Evolutionary conservation across 805 yeast species (phyloP).

Genomic region (Ogataea nitratoaversa): DNA sequence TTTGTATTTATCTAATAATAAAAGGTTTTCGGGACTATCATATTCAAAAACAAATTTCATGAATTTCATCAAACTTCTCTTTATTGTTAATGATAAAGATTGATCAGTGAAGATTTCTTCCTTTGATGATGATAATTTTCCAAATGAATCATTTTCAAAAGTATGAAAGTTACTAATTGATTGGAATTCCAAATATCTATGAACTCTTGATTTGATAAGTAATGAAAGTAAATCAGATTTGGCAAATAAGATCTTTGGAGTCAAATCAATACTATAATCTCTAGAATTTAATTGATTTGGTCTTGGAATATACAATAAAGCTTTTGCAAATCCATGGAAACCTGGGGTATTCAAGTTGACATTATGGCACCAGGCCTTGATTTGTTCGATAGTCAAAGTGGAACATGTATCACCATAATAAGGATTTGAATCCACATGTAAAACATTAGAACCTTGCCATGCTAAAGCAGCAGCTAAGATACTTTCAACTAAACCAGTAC

Average conservation of each 20-base stretch:
- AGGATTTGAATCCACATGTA: conserved; percentile 80
- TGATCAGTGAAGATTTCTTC: conserved; percentile 94
- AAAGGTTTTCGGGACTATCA: conserved; percentile 45
- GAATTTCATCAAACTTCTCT: conserved; percentile 85
- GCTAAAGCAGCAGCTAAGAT: conserved; percentile 90
- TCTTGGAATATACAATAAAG: conserved; percentile 75
- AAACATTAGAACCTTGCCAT: conserved; percentile 96
- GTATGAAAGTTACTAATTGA: conserved; percentile 86
- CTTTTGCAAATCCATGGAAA: conserved; percentile 44
- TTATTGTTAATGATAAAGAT: conserved; percentile 65
- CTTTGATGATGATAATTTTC: conserved; percentile 78
- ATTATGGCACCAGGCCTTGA: conserved; percentile 74
- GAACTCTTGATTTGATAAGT: conserved; percentile 79
- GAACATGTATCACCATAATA: conserved; percentile 90
- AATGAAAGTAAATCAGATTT: conserved; percentile 80
- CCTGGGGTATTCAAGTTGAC: conserved; percentile 47
- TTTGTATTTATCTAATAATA: conserved; percentile 48
- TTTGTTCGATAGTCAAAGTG: conserved; percentile 80
- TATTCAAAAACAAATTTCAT: conserved; percentile 80
- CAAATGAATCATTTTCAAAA: conserved; percentile 88
- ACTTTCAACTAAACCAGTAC: conserved; percentile 88
- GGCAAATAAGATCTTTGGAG: conserved; percentile 86
- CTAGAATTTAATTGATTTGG: conserved; percentile 52
- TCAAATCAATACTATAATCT: conserved; percentile 83
- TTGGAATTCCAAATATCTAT: conserved; percentile 88